Conservation (phyloP, 2,329 filamentous ascomycete species). For the Fusarium sacchari region DNA sequence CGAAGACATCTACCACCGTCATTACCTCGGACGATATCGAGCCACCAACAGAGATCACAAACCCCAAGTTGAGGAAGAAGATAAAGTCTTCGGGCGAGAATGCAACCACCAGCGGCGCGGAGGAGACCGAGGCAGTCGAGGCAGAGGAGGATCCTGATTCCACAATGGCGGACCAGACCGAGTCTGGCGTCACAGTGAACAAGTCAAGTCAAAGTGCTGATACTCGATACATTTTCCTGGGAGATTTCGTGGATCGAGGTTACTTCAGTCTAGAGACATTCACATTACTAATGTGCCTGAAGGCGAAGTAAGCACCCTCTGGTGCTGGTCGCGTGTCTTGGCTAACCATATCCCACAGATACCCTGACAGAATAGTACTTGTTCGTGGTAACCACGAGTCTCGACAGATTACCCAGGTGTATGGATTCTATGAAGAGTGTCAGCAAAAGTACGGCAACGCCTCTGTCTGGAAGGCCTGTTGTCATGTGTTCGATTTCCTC, state of each 20-base stretch:
- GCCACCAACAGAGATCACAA: conserved; percentile 86
- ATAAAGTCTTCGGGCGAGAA: conserved; percentile 63
- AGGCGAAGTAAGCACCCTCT: conserved; percentile 65
- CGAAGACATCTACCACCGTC: conserved; percentile 74
- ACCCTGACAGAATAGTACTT: conserved; percentile 92
- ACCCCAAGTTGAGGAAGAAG: conserved; percentile 88
- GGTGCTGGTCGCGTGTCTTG: neutral
- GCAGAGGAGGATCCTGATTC: conserved; percentile 47
- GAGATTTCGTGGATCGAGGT: conserved; percentile 96
- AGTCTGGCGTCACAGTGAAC: conserved; percentile 50
- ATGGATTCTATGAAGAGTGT: conserved; percentile 99
- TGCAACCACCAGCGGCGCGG: conserved; percentile 61
- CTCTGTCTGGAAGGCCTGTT: conserved; percentile 99
- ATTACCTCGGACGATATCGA: conserved; percentile 94
- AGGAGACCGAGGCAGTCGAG: conserved; percentile 58
- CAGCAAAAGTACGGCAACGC: conserved; percentile 98
- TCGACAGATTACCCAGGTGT: conserved; percentile 96
- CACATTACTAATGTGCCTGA: conserved; percentile 94
- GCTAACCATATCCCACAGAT: conserved; percentile 64
- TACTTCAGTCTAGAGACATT: conserved; percentile 99
- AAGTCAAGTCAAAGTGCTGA: conserved; percentile 59
- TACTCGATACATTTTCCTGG: conserved; percentile 70
- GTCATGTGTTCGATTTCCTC: conserved; percentile 98
- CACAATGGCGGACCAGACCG: conserved; percentile 45
- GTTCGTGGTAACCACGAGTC: conserved; percentile 99